These are phyloP conservation scores for Ophiostoma perfectum DNA, from an alignment of 2,329 filamentous ascomycete species.

Conservation along the genomic window DNA sequence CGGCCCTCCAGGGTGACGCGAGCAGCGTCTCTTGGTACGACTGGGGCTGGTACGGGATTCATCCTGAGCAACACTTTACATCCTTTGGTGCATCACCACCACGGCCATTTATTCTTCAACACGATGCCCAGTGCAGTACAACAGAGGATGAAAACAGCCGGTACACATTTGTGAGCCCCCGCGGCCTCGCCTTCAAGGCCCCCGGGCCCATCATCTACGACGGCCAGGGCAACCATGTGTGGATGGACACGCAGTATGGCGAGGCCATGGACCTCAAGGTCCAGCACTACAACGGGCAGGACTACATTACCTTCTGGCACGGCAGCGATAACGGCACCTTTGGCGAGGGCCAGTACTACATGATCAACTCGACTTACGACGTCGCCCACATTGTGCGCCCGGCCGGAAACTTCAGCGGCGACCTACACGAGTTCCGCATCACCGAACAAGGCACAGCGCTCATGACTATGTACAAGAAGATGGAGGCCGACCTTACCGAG, in stretches of 20 bases:
- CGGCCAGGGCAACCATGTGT: slow-evolving; percentile 50
- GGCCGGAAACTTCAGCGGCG: slow-evolving; percentile 44
- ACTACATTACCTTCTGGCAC: slow-evolving; percentile 50
- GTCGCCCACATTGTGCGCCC: slow-evolving; percentile 49
- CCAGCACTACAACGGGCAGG: slow-evolving; percentile 42
- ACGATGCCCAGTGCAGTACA: slow-evolving; percentile 9
- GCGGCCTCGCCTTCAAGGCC: slow-evolving; percentile 33
- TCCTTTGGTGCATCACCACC: slow-evolving; percentile 21
- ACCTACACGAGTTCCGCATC: slow-evolving; percentile 32
- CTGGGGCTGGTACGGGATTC: slow-evolving; percentile 20
- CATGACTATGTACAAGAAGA: slow-evolving; percentile 44
- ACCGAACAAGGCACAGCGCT: slow-evolving; percentile 15
- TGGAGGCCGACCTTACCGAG: slow-evolving; percentile 40
- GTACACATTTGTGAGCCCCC: slow-evolving; percentile 29
- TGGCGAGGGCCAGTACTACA: slow-evolving; percentile 35
- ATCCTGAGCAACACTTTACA: slow-evolving; percentile 17
- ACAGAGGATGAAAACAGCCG: background rate
- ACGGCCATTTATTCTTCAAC: slow-evolving; percentile 16
- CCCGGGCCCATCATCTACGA: slow-evolving; percentile 51
- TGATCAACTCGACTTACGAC: slow-evolving; percentile 51
- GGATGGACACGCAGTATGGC: slow-evolving; percentile 38
- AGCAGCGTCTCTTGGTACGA: slow-evolving; percentile 18
- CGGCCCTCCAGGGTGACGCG: background rate
- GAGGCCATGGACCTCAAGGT: slow-evolving; percentile 31
- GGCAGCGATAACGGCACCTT: slow-evolving; percentile 32